Evolutionary conservation across 345 rosid genomes (phyloP), one percentile per base, ranked within the genome.

Genomic region (Clausena lansium): DNA sequence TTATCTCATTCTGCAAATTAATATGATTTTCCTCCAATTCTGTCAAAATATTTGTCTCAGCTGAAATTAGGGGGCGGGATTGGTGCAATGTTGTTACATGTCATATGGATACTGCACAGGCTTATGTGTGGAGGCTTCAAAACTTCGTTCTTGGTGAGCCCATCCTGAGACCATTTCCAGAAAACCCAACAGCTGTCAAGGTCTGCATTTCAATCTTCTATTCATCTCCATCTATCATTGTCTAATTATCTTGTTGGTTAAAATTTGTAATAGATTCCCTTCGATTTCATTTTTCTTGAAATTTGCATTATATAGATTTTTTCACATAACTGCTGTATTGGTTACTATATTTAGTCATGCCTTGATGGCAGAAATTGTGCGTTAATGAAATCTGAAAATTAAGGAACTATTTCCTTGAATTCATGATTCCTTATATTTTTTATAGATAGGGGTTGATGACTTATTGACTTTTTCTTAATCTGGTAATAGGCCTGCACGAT

Each of bases 61-160:
- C 97, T 89, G 98, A 96, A 89, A 96, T 94, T 76, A 88, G 98
- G 93, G 99, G 91, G 86, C 89, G 98, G 54, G 99, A 96, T 86
- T 96, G 98, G 98, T 94, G 99, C 94, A 96, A 96, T 77, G 94
- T 94, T 79, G 98, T 94, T 73, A 94, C 98, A 4, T 92, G 98
- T 85, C 99, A 92, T 84, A 85, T 85, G 88, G 99, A 94, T 81
- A 94, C 99, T 76, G 83, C 88, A 60, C 89, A 88, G 84, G 97
- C 98, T 58, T 94, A 94, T 85, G 93, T 96, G 73, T 96, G 98
- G 99, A 92, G 97, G 86, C 98, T 96, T 89, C 99, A 96, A 85
- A 91, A 96, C 86, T 96, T 92, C 82, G 98, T 96, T 82, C 88
- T 94, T 76, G 99, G 99, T 60, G 93, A 94, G 86, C 99, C 92